phyloP scores from a whole-genome alignment of 331 rosid species.

The Cucumis variabilis region DNA sequence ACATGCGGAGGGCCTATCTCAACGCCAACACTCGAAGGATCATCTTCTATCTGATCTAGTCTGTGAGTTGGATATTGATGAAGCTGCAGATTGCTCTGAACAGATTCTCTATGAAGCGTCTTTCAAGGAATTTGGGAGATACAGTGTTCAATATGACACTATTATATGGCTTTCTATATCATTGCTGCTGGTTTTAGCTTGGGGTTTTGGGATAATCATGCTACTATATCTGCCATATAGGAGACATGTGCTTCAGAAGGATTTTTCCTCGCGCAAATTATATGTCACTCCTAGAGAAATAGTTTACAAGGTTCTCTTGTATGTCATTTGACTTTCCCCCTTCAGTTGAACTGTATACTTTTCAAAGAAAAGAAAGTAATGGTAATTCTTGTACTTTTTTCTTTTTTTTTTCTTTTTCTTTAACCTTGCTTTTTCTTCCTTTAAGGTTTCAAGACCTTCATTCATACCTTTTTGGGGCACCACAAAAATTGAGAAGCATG shows the following conservation, averaged over 20 bases:
- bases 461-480: constrained; percentile 79
- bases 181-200: constrained; percentile 78
- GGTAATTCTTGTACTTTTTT: not conserved
- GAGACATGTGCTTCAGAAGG: constrained; percentile 80
- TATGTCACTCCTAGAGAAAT: constrained; percentile 77
- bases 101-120: constrained; percentile 73
- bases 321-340: constrained; percentile 24
- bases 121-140: constrained; percentile 76
- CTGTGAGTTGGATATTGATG: constrained; percentile 57
- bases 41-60: constrained; percentile 56
- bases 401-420: not conserved
- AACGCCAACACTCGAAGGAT: constrained; percentile 52
- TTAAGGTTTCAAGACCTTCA: constrained; percentile 88
- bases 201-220: constrained; percentile 93
- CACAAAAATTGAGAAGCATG: constrained; percentile 62
- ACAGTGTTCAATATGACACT: constrained; percentile 68
- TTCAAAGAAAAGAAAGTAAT: not conserved
- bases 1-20: constrained; percentile 61
- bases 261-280: constrained; percentile 73
- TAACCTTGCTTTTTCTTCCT: not conserved
- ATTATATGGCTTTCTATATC: constrained; percentile 88
- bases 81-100: constrained; percentile 54
- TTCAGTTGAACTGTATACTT: not conserved
- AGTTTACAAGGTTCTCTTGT: constrained; percentile 69
- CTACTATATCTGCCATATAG: constrained; percentile 81